Evolutionary conservation across 495 filamentous ascomycete genomes (phyloP).

Genomic region (Cercophora scortea): DNA sequence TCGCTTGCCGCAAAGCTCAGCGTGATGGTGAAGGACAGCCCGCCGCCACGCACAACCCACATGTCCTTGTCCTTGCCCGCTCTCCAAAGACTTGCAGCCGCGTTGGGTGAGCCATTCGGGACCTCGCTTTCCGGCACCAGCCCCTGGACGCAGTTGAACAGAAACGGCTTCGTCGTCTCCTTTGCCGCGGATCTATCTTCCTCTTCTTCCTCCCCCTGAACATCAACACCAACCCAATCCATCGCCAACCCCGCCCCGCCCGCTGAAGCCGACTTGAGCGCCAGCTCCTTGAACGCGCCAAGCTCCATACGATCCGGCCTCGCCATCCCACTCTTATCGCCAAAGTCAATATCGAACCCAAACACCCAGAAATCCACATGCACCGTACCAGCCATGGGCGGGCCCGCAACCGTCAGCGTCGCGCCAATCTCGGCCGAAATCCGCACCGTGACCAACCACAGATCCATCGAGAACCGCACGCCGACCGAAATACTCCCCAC

Average conservation of each 20-base stretch:
- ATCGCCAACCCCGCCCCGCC: background rate
- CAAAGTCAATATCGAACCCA: constrained; percentile 36
- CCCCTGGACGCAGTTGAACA: background rate
- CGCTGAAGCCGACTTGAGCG: background rate
- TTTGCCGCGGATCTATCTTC: background rate
- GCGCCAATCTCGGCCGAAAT: constrained; percentile 31
- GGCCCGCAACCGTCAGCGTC: constrained; percentile 26
- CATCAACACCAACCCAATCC: background rate
- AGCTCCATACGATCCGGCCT: background rate
- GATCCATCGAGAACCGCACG: constrained; percentile 26
- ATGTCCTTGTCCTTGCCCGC: too few species aligned
- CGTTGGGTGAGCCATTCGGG: background rate
- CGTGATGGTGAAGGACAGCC: background rate
- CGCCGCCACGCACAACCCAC: background rate
- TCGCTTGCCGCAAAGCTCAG: background rate
- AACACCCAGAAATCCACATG: constrained; percentile 39
- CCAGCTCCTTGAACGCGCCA: background rate
- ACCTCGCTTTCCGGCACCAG: background rate
- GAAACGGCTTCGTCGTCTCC: background rate
- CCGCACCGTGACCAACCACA: constrained; percentile 22
- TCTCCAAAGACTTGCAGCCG: background rate
- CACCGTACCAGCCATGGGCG: constrained; percentile 28
- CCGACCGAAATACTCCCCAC: constrained; percentile 29
- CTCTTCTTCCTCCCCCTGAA: background rate
- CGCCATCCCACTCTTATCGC: constrained; percentile 2